These are phyloP conservation scores for Closterium sp. DNA, from an alignment of 139 green algal genomes.

Conservation along the genomic window DNA sequence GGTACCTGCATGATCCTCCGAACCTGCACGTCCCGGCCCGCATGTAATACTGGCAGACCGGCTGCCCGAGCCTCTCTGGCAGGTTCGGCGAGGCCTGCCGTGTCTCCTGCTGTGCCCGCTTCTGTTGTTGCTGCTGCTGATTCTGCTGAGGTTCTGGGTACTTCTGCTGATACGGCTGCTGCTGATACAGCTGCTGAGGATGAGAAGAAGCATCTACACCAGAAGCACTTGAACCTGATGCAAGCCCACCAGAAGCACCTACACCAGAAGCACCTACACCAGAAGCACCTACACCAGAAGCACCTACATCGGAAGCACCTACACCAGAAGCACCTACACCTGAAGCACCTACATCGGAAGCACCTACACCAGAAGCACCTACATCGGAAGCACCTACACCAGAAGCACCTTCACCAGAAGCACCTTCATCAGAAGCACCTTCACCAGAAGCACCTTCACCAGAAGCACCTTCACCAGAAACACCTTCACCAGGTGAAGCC, in stretches of 20 bases:
- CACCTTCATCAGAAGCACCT: background rate
- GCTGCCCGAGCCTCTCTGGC: constrained; percentile 8
- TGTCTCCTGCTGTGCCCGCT: background rate
- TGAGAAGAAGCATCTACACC: background rate
- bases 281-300: background rate
- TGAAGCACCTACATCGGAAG: too few species aligned
- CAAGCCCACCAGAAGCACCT: background rate
- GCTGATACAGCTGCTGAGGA: background rate
- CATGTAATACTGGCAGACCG: constrained; percentile 72
- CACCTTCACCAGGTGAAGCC: background rate
- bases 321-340: background rate
- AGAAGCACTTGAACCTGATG: background rate
- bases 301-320: background rate
- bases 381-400: too few species aligned
- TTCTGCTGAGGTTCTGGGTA: too few species aligned
- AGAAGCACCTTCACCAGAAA: background rate
- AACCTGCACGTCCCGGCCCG: constrained; percentile 90
- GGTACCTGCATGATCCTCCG: constrained; percentile 76
- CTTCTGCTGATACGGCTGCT: background rate
- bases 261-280: background rate
- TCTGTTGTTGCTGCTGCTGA: background rate
- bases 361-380: too few species aligned
- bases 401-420: too few species aligned
- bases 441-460: background rate
- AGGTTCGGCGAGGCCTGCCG: background rate